These are phyloP conservation scores for Lecanicillium sp. DNA, from an alignment of 2,329 filamentous ascomycete species.

Conservation along the genomic window DNA sequence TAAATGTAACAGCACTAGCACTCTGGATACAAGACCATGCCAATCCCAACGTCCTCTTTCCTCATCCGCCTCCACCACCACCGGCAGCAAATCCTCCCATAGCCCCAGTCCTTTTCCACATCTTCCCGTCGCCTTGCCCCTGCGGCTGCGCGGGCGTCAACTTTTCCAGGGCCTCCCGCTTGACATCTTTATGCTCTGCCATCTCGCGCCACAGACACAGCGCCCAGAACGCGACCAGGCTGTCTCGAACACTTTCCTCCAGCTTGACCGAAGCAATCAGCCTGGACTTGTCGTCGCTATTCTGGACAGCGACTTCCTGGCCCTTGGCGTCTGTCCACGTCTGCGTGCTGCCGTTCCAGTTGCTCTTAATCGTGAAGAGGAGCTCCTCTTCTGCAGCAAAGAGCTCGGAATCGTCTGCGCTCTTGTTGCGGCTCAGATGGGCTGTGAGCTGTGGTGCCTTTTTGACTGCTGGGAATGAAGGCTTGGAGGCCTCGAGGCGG, in stretches of 20 bases:
- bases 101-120: background rate
- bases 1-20: no score
- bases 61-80: background rate
- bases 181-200: conserved; percentile 1
- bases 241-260: background rate
- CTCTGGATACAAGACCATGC: no score
- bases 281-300: background rate
- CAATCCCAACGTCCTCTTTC: no score
- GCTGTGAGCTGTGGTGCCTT: background rate
- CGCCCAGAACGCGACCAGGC: background rate
- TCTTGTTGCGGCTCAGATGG: background rate
- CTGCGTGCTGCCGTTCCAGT: background rate
- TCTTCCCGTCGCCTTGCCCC: background rate
- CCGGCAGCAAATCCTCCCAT: conserved; percentile 1
- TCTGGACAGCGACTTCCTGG: background rate
- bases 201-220: background rate
- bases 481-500: background rate
- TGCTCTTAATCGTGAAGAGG: background rate
- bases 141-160: background rate
- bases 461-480: background rate
- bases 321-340: background rate
- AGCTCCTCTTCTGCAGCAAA: background rate
- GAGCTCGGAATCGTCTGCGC: background rate
- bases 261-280: background rate
- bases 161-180: background rate